Evolutionary conservation across 1,139 yeast genomes (phyloP).

Genomic region (Saccharomycopsis crataegensis): DNA sequence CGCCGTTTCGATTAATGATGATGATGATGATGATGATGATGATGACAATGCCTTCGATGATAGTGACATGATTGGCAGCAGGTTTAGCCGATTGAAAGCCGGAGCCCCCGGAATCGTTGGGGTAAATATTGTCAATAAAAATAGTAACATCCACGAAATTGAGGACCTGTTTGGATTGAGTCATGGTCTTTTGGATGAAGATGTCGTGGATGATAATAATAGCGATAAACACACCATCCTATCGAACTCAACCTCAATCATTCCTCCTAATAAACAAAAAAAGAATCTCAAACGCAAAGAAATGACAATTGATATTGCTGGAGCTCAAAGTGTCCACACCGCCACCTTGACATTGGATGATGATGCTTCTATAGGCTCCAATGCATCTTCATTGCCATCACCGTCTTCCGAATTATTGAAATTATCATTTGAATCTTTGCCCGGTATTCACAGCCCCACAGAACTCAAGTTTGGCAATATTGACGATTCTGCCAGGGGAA

Average conservation of each 20-base stretch:
- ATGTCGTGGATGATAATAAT: neutral
- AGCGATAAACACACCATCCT: slow-evolving; percentile 1
- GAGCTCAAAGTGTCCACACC: too few species aligned
- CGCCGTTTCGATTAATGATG: slow-evolving; percentile 13
- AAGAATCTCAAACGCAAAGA: too few species aligned
- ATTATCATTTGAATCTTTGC: slow-evolving; percentile 1
- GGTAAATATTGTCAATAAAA: slow-evolving; percentile 9
- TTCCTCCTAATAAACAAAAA: too few species aligned
- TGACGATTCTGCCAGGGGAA: too few species aligned
- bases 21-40: slow-evolving; percentile 7
- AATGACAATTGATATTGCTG: too few species aligned
- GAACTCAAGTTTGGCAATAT: too few species aligned
- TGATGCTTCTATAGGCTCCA: neutral
- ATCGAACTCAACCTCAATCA: neutral
- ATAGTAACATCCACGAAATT: slow-evolving; percentile 6
- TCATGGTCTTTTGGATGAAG: neutral
- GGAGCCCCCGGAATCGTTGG: slow-evolving; percentile 16
- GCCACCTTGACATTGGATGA: too few species aligned
- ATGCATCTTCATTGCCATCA: slow-evolving; percentile 1
- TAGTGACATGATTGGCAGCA: neutral
- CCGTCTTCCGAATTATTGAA: slow-evolving; percentile 4
- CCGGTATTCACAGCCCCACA: too few species aligned
- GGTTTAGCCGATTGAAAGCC: slow-evolving; percentile 7
- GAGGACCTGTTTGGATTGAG: neutral
- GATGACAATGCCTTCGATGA: neutral